Conservation (phyloP, 257 asterid species). For the Cruciata laevipes region DNA sequence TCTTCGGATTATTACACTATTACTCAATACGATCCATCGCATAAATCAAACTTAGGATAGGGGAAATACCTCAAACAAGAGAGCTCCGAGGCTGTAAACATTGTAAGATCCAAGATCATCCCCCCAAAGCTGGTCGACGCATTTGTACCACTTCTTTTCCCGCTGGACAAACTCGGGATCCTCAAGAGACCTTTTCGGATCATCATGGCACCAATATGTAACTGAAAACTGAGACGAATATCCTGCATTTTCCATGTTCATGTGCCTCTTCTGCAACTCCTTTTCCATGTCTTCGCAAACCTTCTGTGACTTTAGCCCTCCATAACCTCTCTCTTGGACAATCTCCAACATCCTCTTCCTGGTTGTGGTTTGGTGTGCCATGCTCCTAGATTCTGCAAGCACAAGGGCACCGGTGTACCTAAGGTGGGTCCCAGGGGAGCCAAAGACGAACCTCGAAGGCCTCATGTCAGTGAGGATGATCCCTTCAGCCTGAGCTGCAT, state of each 20-base stretch:
- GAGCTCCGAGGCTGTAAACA: constrained; percentile 72
- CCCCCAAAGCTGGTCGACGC: constrained; percentile 54
- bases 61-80: constrained; percentile 73
- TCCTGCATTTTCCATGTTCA: constrained; percentile 25
- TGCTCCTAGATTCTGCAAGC: constrained; percentile 24
- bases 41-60: too few species aligned
- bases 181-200: constrained; percentile 20
- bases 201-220: constrained; percentile 26
- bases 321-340: constrained; percentile 18
- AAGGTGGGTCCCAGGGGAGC: constrained; percentile 30
- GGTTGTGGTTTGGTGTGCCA: constrained; percentile 11
- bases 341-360: constrained; percentile 40
- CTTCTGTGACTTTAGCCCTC: constrained; percentile 46
- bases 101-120: constrained; percentile 56
- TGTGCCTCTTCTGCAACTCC: constrained; percentile 46
- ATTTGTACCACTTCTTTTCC: constrained; percentile 81
- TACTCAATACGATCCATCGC: too few species aligned
- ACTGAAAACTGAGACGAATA: constrained; percentile 53
- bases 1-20: too few species aligned
- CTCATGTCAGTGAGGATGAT: constrained; percentile 51
- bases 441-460: constrained; percentile 65
- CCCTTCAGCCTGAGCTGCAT: constrained; percentile 61
- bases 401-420: constrained; percentile 45
- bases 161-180: constrained; percentile 21
- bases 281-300: constrained; percentile 30